These are phyloP conservation scores for Curvularia lunata DNA, from an alignment of 2,329 filamentous ascomycete species.

Conservation along the genomic window DNA sequence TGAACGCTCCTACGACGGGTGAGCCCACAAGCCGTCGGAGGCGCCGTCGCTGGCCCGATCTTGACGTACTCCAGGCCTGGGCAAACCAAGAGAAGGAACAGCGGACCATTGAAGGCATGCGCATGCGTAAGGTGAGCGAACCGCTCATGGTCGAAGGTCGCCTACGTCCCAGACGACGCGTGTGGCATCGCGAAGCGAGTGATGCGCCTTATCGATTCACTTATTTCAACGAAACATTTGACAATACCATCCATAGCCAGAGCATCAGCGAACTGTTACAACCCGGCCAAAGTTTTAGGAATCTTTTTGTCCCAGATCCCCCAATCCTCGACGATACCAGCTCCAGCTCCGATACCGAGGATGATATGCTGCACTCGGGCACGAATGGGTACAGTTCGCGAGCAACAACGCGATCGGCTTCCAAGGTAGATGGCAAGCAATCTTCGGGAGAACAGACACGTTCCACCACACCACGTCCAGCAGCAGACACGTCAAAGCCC, in stretches of 20 bases:
- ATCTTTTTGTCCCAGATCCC: conserved; percentile 92
- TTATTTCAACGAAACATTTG: conserved; percentile 97
- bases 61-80: conserved; percentile 86
- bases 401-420: conserved; percentile 32
- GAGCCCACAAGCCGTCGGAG: conserved; percentile 53
- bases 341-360: conserved; percentile 66
- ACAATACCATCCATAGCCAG: conserved; percentile 94
- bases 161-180: conserved; percentile 75
- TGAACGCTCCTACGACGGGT: conserved; percentile 56
- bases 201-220: conserved; percentile 94
- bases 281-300: conserved; percentile 79
- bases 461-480: conserved; percentile 61
- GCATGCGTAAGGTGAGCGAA: conserved; percentile 91
- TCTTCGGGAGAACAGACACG: conserved; percentile 53
- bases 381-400: conserved; percentile 37
- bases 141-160: conserved; percentile 91
- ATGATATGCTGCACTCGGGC: conserved; percentile 32
- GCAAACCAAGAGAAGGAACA: conserved; percentile 87
- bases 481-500: conserved; percentile 29
- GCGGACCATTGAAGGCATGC: conserved; percentile 75
- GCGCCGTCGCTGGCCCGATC: conserved; percentile 80
- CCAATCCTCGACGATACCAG: conserved; percentile 66
- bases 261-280: conserved; percentile 93
- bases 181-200: conserved; percentile 87
- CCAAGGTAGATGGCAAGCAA: conserved; percentile 35